Percentiles rank a stretch among this genome's conserved stretches.
phyloP scores from a whole-genome alignment of 2,329 filamentous ascomycete species.

The Trichoderma sp. region DNA sequence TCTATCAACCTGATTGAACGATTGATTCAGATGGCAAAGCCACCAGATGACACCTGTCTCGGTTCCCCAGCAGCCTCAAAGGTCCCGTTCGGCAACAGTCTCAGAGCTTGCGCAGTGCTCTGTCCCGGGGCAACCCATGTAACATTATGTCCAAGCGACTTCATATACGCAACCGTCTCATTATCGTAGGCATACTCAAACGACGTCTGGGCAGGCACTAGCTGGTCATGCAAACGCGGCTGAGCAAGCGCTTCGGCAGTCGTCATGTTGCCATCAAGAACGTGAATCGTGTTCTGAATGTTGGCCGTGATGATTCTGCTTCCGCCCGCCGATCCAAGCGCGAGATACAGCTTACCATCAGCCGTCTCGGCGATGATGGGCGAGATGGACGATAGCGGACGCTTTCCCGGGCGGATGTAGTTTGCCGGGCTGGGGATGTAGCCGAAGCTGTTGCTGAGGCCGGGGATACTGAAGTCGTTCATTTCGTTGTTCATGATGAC shows the following conservation, averaged over 20 bases:
- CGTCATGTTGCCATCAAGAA: slow-evolving; percentile 68
- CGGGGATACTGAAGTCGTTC: slow-evolving; percentile 78
- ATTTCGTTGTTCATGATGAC: slow-evolving; percentile 69
- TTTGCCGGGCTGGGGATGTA: slow-evolving; percentile 75
- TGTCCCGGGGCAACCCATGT: slow-evolving; percentile 66
- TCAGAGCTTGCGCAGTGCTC: slow-evolving; percentile 74
- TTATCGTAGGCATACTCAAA: slow-evolving; percentile 78
- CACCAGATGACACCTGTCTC: slow-evolving; percentile 74
- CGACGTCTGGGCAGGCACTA: slow-evolving; percentile 66
- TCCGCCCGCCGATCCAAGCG: slow-evolving; percentile 78
- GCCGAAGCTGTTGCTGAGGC: slow-evolving; percentile 71
- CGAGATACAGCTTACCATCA: slow-evolving; percentile 69
- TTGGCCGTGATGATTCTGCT: slow-evolving; percentile 82
- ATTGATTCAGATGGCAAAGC: slow-evolving; percentile 52
- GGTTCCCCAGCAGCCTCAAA: slow-evolving; percentile 85
- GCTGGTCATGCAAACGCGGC: slow-evolving; percentile 80
- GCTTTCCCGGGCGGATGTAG: slow-evolving; percentile 74
- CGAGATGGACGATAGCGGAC: slow-evolving; percentile 76
- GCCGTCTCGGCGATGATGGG: slow-evolving; percentile 74
- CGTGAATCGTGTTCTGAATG: slow-evolving; percentile 74
- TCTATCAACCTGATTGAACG: background rate
- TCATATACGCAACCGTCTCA: slow-evolving; percentile 66
- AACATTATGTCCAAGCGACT: slow-evolving; percentile 70
- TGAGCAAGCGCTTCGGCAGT: slow-evolving; percentile 64
- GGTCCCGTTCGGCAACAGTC: slow-evolving; percentile 60